Evolutionary conservation across 495 filamentous ascomycete species (phyloP).

Genomic region (Apiosordaria backusii): DNA sequence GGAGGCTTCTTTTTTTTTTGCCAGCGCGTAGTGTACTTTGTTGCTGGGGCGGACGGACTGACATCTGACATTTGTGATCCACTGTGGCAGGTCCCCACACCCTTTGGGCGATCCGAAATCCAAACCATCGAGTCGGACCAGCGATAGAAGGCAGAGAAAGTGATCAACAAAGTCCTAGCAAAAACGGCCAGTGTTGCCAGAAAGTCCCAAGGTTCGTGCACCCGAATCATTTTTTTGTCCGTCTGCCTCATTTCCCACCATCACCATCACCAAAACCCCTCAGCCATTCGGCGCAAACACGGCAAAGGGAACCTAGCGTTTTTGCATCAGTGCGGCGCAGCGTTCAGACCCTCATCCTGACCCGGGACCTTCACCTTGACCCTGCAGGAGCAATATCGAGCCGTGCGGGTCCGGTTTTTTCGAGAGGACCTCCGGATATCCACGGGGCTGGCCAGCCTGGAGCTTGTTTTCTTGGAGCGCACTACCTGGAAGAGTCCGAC

Average conservation of each 20-base stretch:
- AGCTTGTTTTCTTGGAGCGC: not conserved
- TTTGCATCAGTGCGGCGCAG: not conserved
- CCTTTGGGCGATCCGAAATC: not conserved
- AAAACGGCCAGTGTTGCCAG: not conserved
- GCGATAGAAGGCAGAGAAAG: no score
- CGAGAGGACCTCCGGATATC: not conserved
- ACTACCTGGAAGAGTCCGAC: not conserved
- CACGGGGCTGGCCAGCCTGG: not conserved
- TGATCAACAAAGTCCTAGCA: not conserved
- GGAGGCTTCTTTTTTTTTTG: not conserved
- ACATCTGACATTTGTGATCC: slow-evolving; percentile 4
- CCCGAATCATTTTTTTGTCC: not conserved
- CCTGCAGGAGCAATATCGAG: slow-evolving; percentile 22
- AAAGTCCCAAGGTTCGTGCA: slow-evolving; percentile 17
- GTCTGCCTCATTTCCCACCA: not conserved
- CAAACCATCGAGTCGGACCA: not conserved
- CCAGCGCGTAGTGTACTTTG: not conserved
- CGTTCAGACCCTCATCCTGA: not conserved
- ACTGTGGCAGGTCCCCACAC: not conserved
- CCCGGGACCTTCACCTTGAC: slow-evolving; percentile 15
- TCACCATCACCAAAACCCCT: not conserved
- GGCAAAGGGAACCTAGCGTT: not conserved
- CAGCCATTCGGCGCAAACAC: not conserved
- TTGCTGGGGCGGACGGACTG: not conserved
- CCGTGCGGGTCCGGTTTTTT: slow-evolving; percentile 7